Base-by-base conservation (phyloP, 2,329 filamentous ascomycete genomes). In the Canariomyces notabilis region DNA sequence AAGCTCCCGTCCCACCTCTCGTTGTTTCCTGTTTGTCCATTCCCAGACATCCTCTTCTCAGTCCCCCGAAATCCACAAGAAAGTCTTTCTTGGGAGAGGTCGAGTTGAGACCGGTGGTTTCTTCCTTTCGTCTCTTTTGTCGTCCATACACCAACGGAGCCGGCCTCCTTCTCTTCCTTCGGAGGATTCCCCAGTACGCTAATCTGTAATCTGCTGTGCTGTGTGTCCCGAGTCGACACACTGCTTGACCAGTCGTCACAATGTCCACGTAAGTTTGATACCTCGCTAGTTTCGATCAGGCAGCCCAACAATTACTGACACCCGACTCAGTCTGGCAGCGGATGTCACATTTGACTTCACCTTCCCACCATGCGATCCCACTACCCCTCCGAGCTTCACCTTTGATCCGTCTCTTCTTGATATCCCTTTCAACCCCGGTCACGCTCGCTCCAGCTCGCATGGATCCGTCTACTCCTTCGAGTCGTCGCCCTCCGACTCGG, bases 381-480 rank as follows among this genome's bases (percentile, higher is more conserved):
- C 63, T 53, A 75, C 74, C 8, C 72, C 73, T 47, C 74, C 73
- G 46, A 71, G 67, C 59, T 78, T 73, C 61, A 68, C 70, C 50
- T 80, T 80, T 66, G 76, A 82, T 57, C 67, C 74, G 36, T 72
- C 76, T 46, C 67, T 82, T 48, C 68, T 80, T 53, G 75, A 79
- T 54, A 71, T 79, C 50, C 69, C 77, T 19, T 79, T 68, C 64
- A 64, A 65, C 62, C 67, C 67, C 50, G 71, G 69, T 54, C 81
- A 87, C 64, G 73, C 71, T 63, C 80, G 81, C 61, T 79, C 79
- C 59, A 74, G 76, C 49, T 87, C 83, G 55, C 79, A 81, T 59
- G 75, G 77, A 41, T 86, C 85, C 52, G 69, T 80, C 59, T 85
- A 82, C 71, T 85, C 83, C 42, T 75, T 78, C 59, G 76, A 85